phyloP scores from a whole-genome alignment of 768 basidiomycete genomes.

The Boletus sp. region DNA sequence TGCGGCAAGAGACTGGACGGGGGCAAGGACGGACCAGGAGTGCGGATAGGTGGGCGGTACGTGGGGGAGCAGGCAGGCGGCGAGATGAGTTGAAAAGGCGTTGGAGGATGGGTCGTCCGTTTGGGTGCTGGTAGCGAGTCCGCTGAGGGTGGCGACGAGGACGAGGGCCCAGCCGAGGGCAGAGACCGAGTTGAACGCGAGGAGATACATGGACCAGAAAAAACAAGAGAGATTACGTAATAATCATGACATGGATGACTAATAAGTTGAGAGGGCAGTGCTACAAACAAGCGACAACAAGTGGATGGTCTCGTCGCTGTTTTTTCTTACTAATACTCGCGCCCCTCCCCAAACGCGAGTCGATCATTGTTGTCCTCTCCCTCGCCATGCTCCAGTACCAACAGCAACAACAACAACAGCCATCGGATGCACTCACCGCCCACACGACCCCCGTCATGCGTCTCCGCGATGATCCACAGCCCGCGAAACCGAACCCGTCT shows the following conservation, averaged over 20 bases:
- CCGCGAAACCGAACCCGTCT: constrained; percentile 11
- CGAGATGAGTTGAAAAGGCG: constrained; percentile 35
- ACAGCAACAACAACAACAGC: constrained; percentile 18
- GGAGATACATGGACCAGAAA: constrained; percentile 52
- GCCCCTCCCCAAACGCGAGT: constrained; percentile 33
- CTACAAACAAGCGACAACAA: constrained; percentile 26
- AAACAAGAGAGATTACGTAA: constrained; percentile 8
- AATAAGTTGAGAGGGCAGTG: neutral
- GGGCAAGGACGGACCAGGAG: constrained; percentile 58
- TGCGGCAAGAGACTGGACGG: constrained; percentile 80
- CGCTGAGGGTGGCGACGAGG: constrained; percentile 49
- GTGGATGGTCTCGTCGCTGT: neutral
- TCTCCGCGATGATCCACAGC: constrained; percentile 53
- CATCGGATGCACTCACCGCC: constrained; percentile 15
- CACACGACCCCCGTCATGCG: constrained; percentile 42
- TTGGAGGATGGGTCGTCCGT: constrained; percentile 33
- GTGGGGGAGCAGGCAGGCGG: constrained; percentile 33
- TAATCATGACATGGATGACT: neutral
- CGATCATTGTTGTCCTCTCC: constrained; percentile 24
- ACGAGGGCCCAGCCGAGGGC: constrained; percentile 73
- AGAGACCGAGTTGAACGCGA: constrained; percentile 76
- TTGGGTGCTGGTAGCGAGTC: constrained; percentile 32
- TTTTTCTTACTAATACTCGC: constrained; percentile 39
- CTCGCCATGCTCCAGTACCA: constrained; percentile 30
- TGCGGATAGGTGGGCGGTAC: constrained; percentile 46